Evolutionary conservation across 345 rosid genomes (phyloP), one percentile per base, ranked within the genome.

Genomic region (Camelina sativa): DNA sequence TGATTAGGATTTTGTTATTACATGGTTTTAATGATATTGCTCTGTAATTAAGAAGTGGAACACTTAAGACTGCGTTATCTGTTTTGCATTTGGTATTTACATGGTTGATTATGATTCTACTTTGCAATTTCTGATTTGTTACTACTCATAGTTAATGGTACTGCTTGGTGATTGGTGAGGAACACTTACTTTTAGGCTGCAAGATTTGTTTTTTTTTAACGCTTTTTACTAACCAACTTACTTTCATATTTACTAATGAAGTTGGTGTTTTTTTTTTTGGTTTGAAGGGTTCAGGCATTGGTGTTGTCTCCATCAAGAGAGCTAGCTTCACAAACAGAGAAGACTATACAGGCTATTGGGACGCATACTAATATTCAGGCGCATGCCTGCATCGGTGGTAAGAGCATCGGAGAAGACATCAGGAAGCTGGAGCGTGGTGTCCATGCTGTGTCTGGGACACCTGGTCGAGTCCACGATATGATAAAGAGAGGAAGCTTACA

Each of bases 401-500:
- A 91, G 82, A 95, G 96, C 78, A 87, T 91, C 2, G 98, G 97
- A 4, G 98, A 94, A 64, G 98, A 94, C 71, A 91, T 94, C 34
- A 86, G 91, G 73, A 94, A 91, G 79, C 85, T 82, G 3, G 85
- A 82, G 74, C 55, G 77, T 48, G 82, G 85, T 60, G 81, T 77
- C n/a, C 82, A 81, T 9, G 87, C 89, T 48, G 99, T 95, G 15
- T 92, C 97, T 1, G 97, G 97, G 65, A 92, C 99, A 22, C 99
- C 97, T 3, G 97, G 99, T 22, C 88, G 97, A 80, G 99, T 95
- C 8, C 90, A 90, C 51, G 97, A 92, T 64, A 95, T 95, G 99
- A 92, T 95, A 81, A 95, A 92, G 86, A 86, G 97, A 82, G 90
- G 97, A 72, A 92, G 96, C 0, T 74, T 95, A 61, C 91, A 96